A percentile compares a stretch with the other conserved stretches of the same genome.
These are phyloP conservation scores for Cerrena zonata DNA, from an alignment of 1,284 basidiomycete species.

Conservation along the genomic window DNA sequence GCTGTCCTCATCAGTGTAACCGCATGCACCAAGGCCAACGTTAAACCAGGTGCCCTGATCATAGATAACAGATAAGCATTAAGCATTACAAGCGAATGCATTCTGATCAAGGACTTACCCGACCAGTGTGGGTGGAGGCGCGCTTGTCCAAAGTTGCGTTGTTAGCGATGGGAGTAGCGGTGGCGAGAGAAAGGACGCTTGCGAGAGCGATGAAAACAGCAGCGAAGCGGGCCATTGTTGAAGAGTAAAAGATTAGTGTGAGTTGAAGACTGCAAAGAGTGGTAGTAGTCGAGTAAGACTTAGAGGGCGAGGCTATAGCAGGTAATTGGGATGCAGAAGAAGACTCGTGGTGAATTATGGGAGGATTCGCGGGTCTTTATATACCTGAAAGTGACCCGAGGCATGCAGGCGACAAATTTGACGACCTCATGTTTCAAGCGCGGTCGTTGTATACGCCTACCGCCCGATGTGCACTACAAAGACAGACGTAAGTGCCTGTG, in stretches of 20 bases:
- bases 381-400: slow-evolving; percentile 14
- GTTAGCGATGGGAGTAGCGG: slow-evolving; percentile 43
- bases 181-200: slow-evolving; percentile 34
- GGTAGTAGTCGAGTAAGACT: slow-evolving; percentile 5
- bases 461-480: slow-evolving; percentile 7
- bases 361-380: slow-evolving; percentile 12
- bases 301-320: slow-evolving; percentile 5
- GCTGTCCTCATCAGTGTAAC: slow-evolving; percentile 29
- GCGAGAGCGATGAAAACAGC: slow-evolving; percentile 40
- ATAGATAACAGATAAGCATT: slow-evolving; percentile 4
- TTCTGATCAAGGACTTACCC: slow-evolving; percentile 31
- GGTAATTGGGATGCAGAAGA: slow-evolving; percentile 14
- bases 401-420: slow-evolving; percentile 3
- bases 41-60: slow-evolving; percentile 39
- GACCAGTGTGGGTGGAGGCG: slow-evolving; percentile 36
- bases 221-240: slow-evolving; percentile 36
- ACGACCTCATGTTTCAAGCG: slow-evolving; percentile 11
- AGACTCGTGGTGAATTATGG: slow-evolving; percentile 18
- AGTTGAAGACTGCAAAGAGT: slow-evolving; percentile 3
- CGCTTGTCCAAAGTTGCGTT: slow-evolving; percentile 37
- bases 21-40: slow-evolving; percentile 40
- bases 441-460: slow-evolving; percentile 13
- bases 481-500: slow-evolving; percentile 1
- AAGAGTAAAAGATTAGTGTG: slow-evolving; percentile 8
- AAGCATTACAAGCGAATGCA: slow-evolving; percentile 1